Base-by-base conservation (phyloP, 164 flowering plant genomes). In the Liquidambar formosana region DNA sequence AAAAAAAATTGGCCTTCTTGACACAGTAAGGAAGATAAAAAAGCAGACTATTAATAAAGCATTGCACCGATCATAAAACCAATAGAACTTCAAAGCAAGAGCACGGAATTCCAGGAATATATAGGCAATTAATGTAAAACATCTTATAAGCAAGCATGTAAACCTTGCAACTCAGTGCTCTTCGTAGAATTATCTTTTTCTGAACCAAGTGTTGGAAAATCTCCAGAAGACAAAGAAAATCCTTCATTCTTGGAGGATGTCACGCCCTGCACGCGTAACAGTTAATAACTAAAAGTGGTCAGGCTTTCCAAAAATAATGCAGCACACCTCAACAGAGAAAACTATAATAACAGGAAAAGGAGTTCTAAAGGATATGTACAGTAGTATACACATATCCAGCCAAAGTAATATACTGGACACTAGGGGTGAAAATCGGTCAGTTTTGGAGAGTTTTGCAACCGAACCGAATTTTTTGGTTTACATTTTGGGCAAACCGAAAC, bases 201-300 rank as follows among this genome's bases (percentile, higher is more conserved):
- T 26, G 91, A 81, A 41, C 98, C 97, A 76, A 96, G 98, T 2
- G 93, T 85, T 5, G 99, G 99, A 79, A 96, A 93, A 81, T 96
- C 99, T 64, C 97, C 97, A 78, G 97, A 84, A 62, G 78, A 76
- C 54, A 96, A 74, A 69, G 90, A 83, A 77, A 93, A 93, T 21
- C 76, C 85, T 66, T 81, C 86, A 21, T 69, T 77, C 82, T 83
- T 85, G 53, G 83, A 68, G 38, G 84, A 75, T 62, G 76, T 52
- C 49, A 76, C 77, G 60, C 88, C 89, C 96, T 95, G 84, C 74
- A 80, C 18, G 46, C 38, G 65, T 21, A 52, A 71, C 22, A 44
- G 5, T 10, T 10, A 48, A 53, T 19, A 66, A 11, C 25, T 19
- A 27, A 68, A 72, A 13, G 19, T 64, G n/a, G 46, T 65, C 13